Evolutionary conservation across 139 green algal genomes (phyloP).

Genomic region (Auxenochlorella protothecoides): DNA sequence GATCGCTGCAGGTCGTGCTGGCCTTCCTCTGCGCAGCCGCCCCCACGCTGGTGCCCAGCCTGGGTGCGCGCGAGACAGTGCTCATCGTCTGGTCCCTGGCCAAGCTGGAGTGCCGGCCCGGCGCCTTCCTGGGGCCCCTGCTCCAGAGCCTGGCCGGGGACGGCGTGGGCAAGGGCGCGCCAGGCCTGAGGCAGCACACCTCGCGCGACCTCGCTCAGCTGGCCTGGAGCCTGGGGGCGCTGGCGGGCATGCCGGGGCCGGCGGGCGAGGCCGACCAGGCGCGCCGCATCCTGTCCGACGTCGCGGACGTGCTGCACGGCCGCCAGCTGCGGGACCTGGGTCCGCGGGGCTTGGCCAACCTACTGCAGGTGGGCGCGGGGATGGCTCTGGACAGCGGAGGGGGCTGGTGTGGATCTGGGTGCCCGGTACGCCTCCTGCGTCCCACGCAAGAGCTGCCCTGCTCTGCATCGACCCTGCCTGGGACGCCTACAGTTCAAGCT

Average conservation of each 20-base stretch:
- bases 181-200: not conserved
- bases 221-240: slow-evolving; percentile 6
- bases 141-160: too few species aligned
- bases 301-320: not conserved
- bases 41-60: too few species aligned
- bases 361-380: not conserved
- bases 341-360: slow-evolving; percentile 5
- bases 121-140: not conserved
- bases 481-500: too few species aligned
- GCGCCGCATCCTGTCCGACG: not conserved
- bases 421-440: not conserved
- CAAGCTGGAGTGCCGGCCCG: not conserved
- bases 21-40: too few species aligned
- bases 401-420: not conserved
- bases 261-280: not conserved
- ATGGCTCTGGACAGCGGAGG: too few species aligned
- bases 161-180: too few species aligned
- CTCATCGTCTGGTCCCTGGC: slow-evolving; percentile 7
- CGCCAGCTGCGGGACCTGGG: not conserved
- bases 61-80: not conserved
- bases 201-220: slow-evolving; percentile 7
- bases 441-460: not conserved
- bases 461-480: too few species aligned
- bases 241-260: not conserved
- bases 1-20: too few species aligned